Evolutionary conservation across 805 yeast species (phyloP), one percentile per base, ranked within the genome.

Genomic region (Lachancea lanzarotensis): DNA sequence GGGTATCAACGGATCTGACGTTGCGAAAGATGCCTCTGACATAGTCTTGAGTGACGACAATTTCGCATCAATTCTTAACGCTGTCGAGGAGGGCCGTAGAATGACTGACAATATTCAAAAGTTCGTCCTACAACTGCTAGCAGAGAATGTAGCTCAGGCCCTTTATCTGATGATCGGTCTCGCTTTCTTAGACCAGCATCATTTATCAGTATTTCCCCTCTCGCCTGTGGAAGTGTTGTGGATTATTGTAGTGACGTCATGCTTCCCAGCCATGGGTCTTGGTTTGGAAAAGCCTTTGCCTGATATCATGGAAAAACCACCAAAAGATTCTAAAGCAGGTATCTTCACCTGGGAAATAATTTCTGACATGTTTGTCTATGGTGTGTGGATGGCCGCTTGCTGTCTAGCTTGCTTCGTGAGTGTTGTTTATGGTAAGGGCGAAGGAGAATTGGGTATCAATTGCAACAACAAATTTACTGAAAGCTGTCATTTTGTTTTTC

Each of bases 221-320:
- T 91, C 95, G 54, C 96, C 98, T 20, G 93, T 91, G 90, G 98
- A 91, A 72, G 93, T 91, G 53, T 70, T 91, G 57, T 91, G 98
- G 97, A 87, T 91, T 61, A 91, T 91, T 64, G 93, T 91, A 45
- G 75, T 91, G 44, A 91, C 95, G 88, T 97, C 95, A 63, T 97
- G 98, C 8, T 97, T 97, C 33, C 98, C 98, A 2, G 98, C 98
- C 1, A 97, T 91, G 72, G 87, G 96, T 0, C 71, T 91, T 39
- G 98, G 98, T 49, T 95, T 93, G 32, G 98, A 91, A 67, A 93
- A 95, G 3, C 97, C 93, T 18, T 96, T 90, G 55, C 88, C 85
- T 47, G 95, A 84, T 61, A 93, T 91, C 37, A 90, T 91, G 97
- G 81, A 77, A 50, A 85, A 85, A 63, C 97, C 97, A 17, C 98